Conservation (phyloP, 2,329 filamentous ascomycete species). For the Cucurbitaria berberidis region DNA sequence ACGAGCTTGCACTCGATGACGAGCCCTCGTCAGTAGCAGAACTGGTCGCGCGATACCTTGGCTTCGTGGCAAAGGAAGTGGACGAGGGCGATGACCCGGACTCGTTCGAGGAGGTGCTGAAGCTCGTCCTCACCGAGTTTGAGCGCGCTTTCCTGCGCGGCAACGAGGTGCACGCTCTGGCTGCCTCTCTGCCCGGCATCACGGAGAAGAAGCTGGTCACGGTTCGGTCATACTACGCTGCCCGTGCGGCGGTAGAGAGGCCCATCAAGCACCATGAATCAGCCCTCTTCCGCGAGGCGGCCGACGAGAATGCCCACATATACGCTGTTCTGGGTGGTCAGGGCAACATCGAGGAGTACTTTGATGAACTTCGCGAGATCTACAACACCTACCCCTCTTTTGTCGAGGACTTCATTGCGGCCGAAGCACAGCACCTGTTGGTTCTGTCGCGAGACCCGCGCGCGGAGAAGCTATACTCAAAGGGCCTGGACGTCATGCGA, state of each 20-base stretch:
- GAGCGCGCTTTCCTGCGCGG: slow-evolving; percentile 93
- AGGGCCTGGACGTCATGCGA: slow-evolving; percentile 92
- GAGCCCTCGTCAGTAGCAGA: slow-evolving; percentile 96
- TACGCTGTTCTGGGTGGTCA: slow-evolving; percentile 97
- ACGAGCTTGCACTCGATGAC: slow-evolving; percentile 96
- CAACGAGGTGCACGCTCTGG: slow-evolving; percentile 94
- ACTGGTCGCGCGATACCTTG: slow-evolving; percentile 91
- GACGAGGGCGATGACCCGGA: slow-evolving; percentile 93
- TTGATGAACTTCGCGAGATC: slow-evolving; percentile 92
- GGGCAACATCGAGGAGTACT: slow-evolving; percentile 99
- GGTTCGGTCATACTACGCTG: slow-evolving; percentile 89
- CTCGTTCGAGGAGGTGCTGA: slow-evolving; percentile 90
- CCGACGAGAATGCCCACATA: slow-evolving; percentile 80
- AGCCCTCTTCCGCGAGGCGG: slow-evolving; percentile 85
- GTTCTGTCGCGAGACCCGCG: slow-evolving; percentile 80
- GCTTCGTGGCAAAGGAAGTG: slow-evolving; percentile 85
- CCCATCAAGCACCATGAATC: slow-evolving; percentile 93
- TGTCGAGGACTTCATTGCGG: slow-evolving; percentile 80
- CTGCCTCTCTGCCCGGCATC: slow-evolving; percentile 85
- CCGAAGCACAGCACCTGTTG: slow-evolving; percentile 86
- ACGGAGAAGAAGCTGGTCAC: slow-evolving; percentile 90
- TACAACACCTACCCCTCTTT: slow-evolving; percentile 92
- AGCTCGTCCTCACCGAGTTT: slow-evolving; percentile 92
- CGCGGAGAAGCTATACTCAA: slow-evolving; percentile 94
- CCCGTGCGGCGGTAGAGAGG: slow-evolving; percentile 81